Evolutionary conservation across 139 green algal species (phyloP).

Genomic region (Picocystis salinarum): DNA sequence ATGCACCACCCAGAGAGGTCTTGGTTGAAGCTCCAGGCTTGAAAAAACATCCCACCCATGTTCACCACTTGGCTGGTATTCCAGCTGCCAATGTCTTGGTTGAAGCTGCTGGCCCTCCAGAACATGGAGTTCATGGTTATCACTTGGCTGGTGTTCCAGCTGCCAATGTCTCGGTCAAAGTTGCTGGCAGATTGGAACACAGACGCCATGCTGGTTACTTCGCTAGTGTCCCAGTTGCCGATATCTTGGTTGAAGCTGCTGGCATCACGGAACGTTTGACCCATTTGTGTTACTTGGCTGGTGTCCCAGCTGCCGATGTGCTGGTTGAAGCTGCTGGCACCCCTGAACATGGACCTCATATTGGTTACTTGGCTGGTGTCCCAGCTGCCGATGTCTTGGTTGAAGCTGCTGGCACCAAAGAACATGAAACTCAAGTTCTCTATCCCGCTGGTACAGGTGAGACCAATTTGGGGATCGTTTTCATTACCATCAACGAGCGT

Average conservation of each 20-base stretch:
- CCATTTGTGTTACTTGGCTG: slow-evolving; percentile 6
- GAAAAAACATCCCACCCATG: slow-evolving; percentile 8
- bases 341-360: slow-evolving; percentile 1
- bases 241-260: slow-evolving; percentile 4
- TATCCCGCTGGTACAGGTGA: too few relatives aligned
- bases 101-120: slow-evolving; percentile 4
- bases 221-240: slow-evolving; percentile 5
- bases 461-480: too few relatives aligned
- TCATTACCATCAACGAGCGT: too few relatives aligned
- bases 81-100: slow-evolving; percentile 5
- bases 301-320: slow-evolving; percentile 9
- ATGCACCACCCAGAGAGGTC: slow-evolving; percentile 1
- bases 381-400: slow-evolving; percentile 1
- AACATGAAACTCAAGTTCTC: slow-evolving; percentile 2
- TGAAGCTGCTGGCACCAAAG: background rate
- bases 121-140: slow-evolving; percentile 11
- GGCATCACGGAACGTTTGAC: slow-evolving; percentile 5
- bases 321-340: slow-evolving; percentile 1
- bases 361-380: background rate
- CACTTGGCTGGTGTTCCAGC: slow-evolving; percentile 6
- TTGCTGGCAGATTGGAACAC: slow-evolving; percentile 5
- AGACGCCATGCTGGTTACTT: slow-evolving; percentile 5
- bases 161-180: slow-evolving; percentile 5
- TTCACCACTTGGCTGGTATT: slow-evolving; percentile 5
- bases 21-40: slow-evolving; percentile 6